Percentiles rank a stretch among this genome's conserved stretches.
Evolutionary conservation across 2,329 filamentous ascomycete genomes (phyloP).

Genomic region (Ophiostoma piceae): DNA sequence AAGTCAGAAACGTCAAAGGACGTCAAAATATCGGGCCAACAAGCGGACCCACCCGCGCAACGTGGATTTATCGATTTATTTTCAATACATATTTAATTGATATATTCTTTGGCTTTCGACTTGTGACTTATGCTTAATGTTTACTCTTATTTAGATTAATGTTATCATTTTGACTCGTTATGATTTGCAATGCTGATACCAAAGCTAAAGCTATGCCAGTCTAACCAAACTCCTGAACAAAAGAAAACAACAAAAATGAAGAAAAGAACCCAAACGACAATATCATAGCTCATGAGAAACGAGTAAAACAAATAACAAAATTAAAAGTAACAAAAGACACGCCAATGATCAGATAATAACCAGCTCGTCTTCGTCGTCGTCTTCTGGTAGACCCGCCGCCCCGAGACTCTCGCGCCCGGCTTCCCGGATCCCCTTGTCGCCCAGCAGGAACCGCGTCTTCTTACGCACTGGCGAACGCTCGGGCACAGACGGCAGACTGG

Average conservation of each 20-base stretch:
- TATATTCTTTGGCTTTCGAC: background rate
- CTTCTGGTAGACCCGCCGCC: slow-evolving; percentile 30
- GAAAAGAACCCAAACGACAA: background rate
- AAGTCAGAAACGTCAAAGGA: background rate
- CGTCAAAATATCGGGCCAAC: background rate
- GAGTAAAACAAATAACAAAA: background rate
- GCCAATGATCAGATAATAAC: slow-evolving; percentile 39
- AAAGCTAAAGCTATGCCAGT: background rate
- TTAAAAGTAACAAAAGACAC: background rate
- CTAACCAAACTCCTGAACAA: background rate
- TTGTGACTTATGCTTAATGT: no score
- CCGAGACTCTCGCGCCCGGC: slow-evolving; percentile 70
- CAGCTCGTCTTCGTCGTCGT: slow-evolving; percentile 45
- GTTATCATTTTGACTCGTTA: background rate
- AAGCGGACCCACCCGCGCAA: background rate
- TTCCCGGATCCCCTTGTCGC: slow-evolving; percentile 69
- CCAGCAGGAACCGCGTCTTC: slow-evolving; percentile 75
- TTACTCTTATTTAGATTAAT: no score
- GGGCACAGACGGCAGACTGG: slow-evolving; percentile 19
- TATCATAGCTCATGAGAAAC: background rate
- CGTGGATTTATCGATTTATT: background rate
- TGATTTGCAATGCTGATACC: background rate
- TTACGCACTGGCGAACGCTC: slow-evolving; percentile 52
- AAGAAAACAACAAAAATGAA: background rate
- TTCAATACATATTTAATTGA: background rate